A percentile compares a stretch with the other conserved stretches of the same genome.
Conservation (phyloP, 805 yeast species). For the Candida qinlingensis region DNA sequence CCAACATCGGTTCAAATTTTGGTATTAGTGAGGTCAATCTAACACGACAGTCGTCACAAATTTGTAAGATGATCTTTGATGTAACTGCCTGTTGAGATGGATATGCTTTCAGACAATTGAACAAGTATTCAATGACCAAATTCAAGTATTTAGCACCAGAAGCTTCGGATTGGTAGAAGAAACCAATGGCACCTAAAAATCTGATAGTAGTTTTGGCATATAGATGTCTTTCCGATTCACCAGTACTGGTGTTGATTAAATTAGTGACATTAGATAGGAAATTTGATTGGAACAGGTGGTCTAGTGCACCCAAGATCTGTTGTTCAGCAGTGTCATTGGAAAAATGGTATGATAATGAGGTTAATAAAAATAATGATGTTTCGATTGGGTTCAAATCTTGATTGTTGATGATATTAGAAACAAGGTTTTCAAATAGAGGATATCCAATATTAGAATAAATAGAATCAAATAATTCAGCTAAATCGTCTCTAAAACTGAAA, state of each 20-base stretch:
- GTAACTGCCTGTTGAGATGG: conserved; percentile 32
- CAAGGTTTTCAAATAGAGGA: conserved; percentile 41
- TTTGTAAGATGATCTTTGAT: conserved; percentile 52
- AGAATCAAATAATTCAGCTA: conserved; percentile 71
- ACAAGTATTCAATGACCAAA: conserved; percentile 49
- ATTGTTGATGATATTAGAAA: conserved; percentile 29
- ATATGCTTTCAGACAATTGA: conserved; percentile 31
- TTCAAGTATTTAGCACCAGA: conserved; percentile 42
- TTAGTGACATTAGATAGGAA: conserved; percentile 22
- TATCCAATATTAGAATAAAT: conserved; percentile 61
- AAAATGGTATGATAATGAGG: conserved; percentile 50
- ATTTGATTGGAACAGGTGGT: conserved; percentile 26
- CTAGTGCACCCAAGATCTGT: conserved; percentile 19
- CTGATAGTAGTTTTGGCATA: conserved; percentile 47
- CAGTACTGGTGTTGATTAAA: conserved; percentile 7
- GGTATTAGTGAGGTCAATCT: conserved; percentile 38
- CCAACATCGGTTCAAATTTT: conserved; percentile 41
- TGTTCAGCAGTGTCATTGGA: conserved; percentile 24
- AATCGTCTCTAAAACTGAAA: conserved; percentile 61
- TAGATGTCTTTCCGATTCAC: conserved; percentile 14
- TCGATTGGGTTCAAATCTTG: conserved; percentile 42
- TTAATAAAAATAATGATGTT: conserved; percentile 54
- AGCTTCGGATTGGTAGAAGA: conserved; percentile 52
- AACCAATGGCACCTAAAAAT: conserved; percentile 53
- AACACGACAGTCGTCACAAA: conserved; percentile 49